phyloP scores from a whole-genome alignment of 1,139 yeast species.

The Hyphopichia fennica region DNA sequence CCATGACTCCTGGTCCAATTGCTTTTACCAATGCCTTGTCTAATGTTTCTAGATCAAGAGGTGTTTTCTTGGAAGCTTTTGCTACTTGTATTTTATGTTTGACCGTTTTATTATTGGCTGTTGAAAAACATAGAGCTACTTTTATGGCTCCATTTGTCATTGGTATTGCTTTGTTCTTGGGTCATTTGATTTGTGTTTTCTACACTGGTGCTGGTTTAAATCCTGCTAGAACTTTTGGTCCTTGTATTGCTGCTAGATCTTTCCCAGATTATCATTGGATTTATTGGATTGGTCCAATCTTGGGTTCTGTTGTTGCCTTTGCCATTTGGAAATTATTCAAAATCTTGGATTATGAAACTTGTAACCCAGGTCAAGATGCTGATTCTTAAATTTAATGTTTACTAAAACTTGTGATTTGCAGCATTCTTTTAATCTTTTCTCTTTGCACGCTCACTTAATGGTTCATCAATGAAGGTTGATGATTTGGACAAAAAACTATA shows the following conservation, averaged over 20 bases:
- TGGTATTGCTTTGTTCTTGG: constrained; percentile 80
- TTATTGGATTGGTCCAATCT: constrained; percentile 84
- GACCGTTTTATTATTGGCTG: constrained; percentile 81
- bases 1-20: constrained; percentile 82
- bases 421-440: not conserved
- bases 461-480: too few species aligned
- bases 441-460: too few species aligned
- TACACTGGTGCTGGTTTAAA: constrained; percentile 91
- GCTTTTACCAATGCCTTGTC: constrained; percentile 73
- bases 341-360: constrained; percentile 65
- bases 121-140: constrained; percentile 76
- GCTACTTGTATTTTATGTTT: constrained; percentile 73
- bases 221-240: constrained; percentile 91
- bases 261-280: constrained; percentile 91
- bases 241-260: constrained; percentile 65
- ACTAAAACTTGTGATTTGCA: too few species aligned
- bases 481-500: too few species aligned
- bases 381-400: constrained; percentile 13
- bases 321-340: constrained; percentile 69
- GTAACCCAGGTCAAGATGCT: constrained; percentile 71
- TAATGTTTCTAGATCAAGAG: constrained; percentile 74
- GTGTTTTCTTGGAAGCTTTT: constrained; percentile 79
- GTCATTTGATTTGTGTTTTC: constrained; percentile 78
- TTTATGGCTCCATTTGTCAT: constrained; percentile 81
- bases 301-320: constrained; percentile 69